Base-by-base conservation (phyloP, 345 rosid species). In the Pugionium cornutum region DNA sequence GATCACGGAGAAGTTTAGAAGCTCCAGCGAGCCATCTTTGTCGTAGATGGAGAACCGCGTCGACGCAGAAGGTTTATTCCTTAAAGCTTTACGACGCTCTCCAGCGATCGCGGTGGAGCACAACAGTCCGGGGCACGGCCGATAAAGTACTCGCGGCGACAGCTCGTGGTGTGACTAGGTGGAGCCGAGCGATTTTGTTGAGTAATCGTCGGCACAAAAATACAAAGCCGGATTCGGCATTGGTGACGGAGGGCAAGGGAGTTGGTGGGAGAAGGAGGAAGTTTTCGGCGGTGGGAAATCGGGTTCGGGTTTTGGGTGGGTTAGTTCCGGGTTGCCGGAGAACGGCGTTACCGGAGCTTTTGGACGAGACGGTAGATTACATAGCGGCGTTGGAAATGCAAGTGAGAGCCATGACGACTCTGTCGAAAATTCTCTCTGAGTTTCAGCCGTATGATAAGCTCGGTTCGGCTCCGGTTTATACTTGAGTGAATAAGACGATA, bases 321-420 rank as follows among this genome's bases (percentile, higher is more conserved):
- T 67, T 95, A 68, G 97, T 95, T 28, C 99, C 98, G n/a, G 99
- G 99, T 48, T 95, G 99, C 83, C 80, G 94, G 71, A 89, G 84
- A 70, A 86, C 90, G 62, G 82, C 91, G 4, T 63, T 95, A 52
- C 96, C 96, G 42, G 89, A 89, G 57, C 84, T 95, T 49, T 83
- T 95, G 54, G 97, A 91, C 49, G 99, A 95, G 79, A 91, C 94
- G 2, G 83, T 85, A 0, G 99, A 95, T 82, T 95, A 95, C 48
- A 95, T 95, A 56, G 86, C 88, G 26, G 99, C 99, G 44, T 76
- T 91, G 66, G 95, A 95, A 91, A 95, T 91, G 99, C 99, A 95
- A 72, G 87, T 91, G 30, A 73, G 91, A 75, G 91, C 97, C 78
- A 87, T 95, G 99, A 80, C 66, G 7, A 85, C 86, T 64, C 69